Evolutionary conservation across 495 filamentous ascomycete genomes (phyloP), one percentile per base, ranked within the genome.

Genomic region (Penicillium manginii): DNA sequence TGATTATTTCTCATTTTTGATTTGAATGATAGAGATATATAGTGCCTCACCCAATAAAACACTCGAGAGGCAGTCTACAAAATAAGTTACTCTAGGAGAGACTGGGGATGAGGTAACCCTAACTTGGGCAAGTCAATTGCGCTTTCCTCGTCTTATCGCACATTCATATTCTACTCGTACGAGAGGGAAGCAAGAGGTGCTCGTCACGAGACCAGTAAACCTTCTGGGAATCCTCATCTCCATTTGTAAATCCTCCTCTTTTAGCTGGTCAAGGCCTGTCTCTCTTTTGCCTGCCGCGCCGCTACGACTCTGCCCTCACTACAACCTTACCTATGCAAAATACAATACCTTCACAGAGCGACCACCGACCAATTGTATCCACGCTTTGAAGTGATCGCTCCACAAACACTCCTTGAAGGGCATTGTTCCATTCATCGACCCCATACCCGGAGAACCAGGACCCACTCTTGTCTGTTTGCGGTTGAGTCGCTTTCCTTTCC

Each of bases 391-490:
- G 37, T 2, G 2, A 10, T n/a, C 11, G 7, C 35, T 37, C n/a
- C 29, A 52, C 26, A 48, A 49, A 52, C 17, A 62, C 57, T 33
- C 15, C 50, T 31, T 11, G 35, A 63, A 59, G 19, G 54, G 51
- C 54, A 37, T 69, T 67, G 64, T 67, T 35, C 40, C 39, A 46
- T 58, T 58, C 55, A 60, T 59, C 26, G 61, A 58, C 60, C 65
- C 62, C 58, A 50, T 40, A 60, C 55, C 46, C 55, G 52, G 42
- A 49, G 33, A 21, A 21, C 32, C 26, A 22, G 6, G 59, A 39
- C 52, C 64, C 60, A 46, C 59, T 54, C 8, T 17, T 39, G 22
- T 9, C 67, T 58, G 65, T 49, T 70, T 70, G 52, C 67, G 53
- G 65, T 29, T 48, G 58, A 26, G 32, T 54, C 37, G 50, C 26